Evolutionary conservation across 2,329 filamentous ascomycete species (phyloP).

Genomic region (Xylaria sp.): DNA sequence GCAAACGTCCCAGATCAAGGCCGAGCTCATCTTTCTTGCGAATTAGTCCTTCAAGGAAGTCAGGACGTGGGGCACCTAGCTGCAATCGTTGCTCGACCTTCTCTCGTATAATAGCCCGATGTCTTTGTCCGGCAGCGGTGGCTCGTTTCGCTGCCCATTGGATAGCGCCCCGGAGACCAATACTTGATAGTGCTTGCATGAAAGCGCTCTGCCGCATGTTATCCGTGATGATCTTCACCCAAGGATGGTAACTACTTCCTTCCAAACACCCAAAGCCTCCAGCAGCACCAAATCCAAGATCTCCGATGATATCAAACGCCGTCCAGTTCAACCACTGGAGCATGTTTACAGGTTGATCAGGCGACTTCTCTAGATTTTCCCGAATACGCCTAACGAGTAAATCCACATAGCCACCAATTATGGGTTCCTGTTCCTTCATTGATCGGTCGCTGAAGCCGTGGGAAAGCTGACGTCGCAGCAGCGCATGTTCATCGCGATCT

Average conservation of each 20-base stretch:
- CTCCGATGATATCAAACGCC: conserved; percentile 51
- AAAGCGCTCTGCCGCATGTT: conserved; percentile 31
- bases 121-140: conserved; percentile 15
- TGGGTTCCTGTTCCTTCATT: conserved; percentile 48
- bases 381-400: conserved; percentile 40
- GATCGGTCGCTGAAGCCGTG: conserved; percentile 47
- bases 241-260: conserved; percentile 41
- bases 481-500: conserved; percentile 40
- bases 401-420: conserved; percentile 46
- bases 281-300: conserved; percentile 52
- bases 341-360: conserved; percentile 40
- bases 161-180: background rate
- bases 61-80: conserved; percentile 32
- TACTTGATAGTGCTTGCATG: background rate
- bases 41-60: conserved; percentile 41
- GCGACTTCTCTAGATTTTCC: conserved; percentile 38
- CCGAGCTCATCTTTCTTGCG: conserved; percentile 22
- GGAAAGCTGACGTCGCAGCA: conserved; percentile 43
- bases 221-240: conserved; percentile 40
- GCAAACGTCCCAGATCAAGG: background rate
- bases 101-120: conserved; percentile 21
- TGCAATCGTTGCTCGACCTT: conserved; percentile 37
- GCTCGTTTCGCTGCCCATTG: conserved; percentile 1
- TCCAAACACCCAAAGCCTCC: conserved; percentile 43
- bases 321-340: conserved; percentile 47